Conservation (phyloP, 2,329 filamentous ascomycete species). For the Phaeoacremonium minimum region DNA sequence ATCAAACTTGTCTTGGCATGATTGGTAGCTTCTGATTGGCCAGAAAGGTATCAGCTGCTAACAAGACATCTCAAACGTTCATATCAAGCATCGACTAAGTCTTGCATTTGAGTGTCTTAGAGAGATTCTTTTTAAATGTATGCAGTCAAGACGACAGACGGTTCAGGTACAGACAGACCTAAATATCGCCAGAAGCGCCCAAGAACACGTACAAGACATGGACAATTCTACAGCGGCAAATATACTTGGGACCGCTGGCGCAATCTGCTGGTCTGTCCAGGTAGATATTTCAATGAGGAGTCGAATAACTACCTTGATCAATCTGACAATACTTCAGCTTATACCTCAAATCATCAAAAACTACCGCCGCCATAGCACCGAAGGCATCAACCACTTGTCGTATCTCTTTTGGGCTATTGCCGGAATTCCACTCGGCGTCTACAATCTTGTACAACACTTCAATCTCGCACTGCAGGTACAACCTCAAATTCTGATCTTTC, state of each 20-base stretch:
- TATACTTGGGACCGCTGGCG: conserved; percentile 54
- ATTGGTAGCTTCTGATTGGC: too few relatives aligned
- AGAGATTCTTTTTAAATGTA: too few relatives aligned
- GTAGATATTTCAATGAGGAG: conserved; percentile 25
- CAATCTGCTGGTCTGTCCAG: conserved; percentile 63
- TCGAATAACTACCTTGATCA: background rate
- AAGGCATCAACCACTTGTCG: conserved; percentile 63
- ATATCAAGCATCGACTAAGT: too few relatives aligned
- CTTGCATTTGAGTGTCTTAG: too few relatives aligned
- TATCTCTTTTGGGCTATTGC: conserved; percentile 69
- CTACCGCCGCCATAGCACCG: conserved; percentile 60
- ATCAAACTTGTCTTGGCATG: too few relatives aligned
- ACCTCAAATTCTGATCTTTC: conserved; percentile 34
- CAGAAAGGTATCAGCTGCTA: too few relatives aligned
- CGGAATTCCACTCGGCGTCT: conserved; percentile 59
- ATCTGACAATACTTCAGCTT: conserved; percentile 35
- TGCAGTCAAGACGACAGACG: too few relatives aligned
- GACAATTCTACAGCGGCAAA: conserved; percentile 52
- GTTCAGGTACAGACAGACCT: too few relatives aligned
- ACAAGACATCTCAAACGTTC: too few relatives aligned
- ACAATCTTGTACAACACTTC: conserved; percentile 36
- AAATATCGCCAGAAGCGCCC: too few relatives aligned
- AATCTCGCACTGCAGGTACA: conserved; percentile 36
- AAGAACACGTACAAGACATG: too few relatives aligned
- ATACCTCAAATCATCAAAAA: conserved; percentile 69